phyloP scores from a whole-genome alignment of 352 stramenopile species.

The Phytophthora pseudosyringae region DNA sequence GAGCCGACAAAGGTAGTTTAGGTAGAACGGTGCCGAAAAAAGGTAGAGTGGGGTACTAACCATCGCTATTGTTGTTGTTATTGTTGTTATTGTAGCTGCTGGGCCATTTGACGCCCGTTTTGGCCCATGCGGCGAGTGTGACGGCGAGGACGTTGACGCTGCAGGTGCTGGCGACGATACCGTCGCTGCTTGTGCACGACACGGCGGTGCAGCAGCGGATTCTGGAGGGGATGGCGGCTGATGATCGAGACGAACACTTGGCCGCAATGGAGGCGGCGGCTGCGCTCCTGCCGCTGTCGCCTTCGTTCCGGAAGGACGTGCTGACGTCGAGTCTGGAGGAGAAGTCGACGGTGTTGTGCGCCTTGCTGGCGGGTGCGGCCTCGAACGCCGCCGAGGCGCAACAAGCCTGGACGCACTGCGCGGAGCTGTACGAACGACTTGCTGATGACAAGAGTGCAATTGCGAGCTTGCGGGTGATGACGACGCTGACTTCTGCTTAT shows the following conservation, averaged over 20 bases:
- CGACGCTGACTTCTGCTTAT: conserved; percentile 34
- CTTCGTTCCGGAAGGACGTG: conserved; percentile 39
- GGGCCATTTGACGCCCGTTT: conserved; percentile 17
- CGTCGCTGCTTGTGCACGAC: conserved; percentile 41
- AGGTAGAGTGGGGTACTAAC: conserved; percentile 11
- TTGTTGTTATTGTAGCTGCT: conserved; percentile 29
- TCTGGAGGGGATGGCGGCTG: conserved; percentile 21
- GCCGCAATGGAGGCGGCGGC: conserved; percentile 43
- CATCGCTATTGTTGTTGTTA: neutral
- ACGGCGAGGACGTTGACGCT: conserved; percentile 38
- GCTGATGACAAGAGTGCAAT: conserved; percentile 45
- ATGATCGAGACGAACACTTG: conserved; percentile 26
- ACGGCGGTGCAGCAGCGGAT: conserved; percentile 33
- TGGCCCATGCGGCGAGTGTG: conserved; percentile 20
- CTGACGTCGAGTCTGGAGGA: conserved; percentile 25
- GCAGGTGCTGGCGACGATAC: conserved; percentile 55
- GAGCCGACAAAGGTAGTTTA: conserved; percentile 46
- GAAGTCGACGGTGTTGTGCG: conserved; percentile 18
- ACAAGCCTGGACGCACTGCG: conserved; percentile 53
- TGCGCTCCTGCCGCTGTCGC: conserved; percentile 32
- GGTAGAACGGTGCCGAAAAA: neutral
- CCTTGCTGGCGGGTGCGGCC: conserved; percentile 32
- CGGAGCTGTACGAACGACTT: conserved; percentile 42
- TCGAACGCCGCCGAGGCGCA: conserved; percentile 33
- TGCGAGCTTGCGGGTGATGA: conserved; percentile 39